Conservation (phyloP, 495 filamentous ascomycete species). For the Daldinia vernicosa region DNA sequence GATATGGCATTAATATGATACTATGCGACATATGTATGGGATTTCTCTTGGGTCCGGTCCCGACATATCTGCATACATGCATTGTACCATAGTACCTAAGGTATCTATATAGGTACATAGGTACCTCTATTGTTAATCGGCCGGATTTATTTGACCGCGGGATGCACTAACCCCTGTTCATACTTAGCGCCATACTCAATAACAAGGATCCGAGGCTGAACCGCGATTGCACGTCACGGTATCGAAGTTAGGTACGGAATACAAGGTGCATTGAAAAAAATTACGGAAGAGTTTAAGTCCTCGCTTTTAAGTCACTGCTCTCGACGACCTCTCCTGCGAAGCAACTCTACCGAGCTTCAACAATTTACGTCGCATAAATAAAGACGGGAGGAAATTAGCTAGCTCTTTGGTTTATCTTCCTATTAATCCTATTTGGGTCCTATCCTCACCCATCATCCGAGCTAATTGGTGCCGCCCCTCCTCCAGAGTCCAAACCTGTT, state of each 20-base stretch:
- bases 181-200: slow-evolving; percentile 12
- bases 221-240: slow-evolving; percentile 33
- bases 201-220: slow-evolving; percentile 28
- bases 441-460: not conserved
- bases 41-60: no score
- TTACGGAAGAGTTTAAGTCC: not conserved
- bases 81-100: no score
- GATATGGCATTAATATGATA: no score
- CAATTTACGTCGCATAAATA: slow-evolving; percentile 9
- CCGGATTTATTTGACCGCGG: slow-evolving; percentile 40
- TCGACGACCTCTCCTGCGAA: slow-evolving; percentile 20
- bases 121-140: no score
- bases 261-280: slow-evolving; percentile 38
- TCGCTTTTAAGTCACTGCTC: not conserved
- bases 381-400: not conserved
- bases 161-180: slow-evolving; percentile 21
- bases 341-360: slow-evolving; percentile 14
- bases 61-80: no score
- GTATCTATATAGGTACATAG: not conserved
- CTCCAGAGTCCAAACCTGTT: slow-evolving; percentile 10
- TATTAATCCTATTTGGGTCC: not conserved
- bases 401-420: not conserved
- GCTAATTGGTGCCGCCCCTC: slow-evolving; percentile 29
- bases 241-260: slow-evolving; percentile 22
- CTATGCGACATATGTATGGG: no score